Conservation (phyloP, 306 rosid species). For the Calophaca sinica region DNA sequence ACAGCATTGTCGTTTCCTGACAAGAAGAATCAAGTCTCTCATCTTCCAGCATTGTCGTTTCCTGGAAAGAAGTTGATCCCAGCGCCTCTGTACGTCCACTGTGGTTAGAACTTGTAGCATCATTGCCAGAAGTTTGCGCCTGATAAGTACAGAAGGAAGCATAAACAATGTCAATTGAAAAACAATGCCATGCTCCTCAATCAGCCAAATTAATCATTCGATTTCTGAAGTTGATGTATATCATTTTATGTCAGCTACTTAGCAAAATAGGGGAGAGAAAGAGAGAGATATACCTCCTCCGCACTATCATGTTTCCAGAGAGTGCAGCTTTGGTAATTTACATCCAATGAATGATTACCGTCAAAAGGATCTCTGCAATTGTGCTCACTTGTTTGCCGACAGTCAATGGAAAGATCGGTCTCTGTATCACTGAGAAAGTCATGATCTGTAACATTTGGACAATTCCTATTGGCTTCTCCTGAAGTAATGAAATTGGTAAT, state of each 20-base stretch:
- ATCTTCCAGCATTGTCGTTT: slow-evolving; percentile 46
- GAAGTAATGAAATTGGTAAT: slow-evolving; percentile 69
- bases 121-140: slow-evolving; percentile 45
- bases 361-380: slow-evolving; percentile 50
- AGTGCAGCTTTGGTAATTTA: slow-evolving; percentile 44
- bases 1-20: slow-evolving; percentile 51
- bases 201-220: slow-evolving; percentile 35
- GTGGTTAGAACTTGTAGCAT: slow-evolving; percentile 45
- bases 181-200: neutral
- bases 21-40: slow-evolving; percentile 46
- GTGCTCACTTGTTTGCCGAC: slow-evolving; percentile 45
- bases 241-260: slow-evolving; percentile 40
- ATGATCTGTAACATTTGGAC: slow-evolving; percentile 48
- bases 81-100: slow-evolving; percentile 28
- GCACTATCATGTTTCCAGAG: slow-evolving; percentile 44
- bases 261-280: neutral
- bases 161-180: slow-evolving; percentile 18
- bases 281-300: slow-evolving; percentile 45
- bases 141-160: slow-evolving; percentile 38
- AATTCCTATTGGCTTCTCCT: slow-evolving; percentile 57
- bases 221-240: slow-evolving; percentile 26
- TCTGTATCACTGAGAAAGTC: slow-evolving; percentile 55
- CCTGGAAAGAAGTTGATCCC: slow-evolving; percentile 50
- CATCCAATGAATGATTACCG: slow-evolving; percentile 46
- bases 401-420: slow-evolving; percentile 49